phyloP scores from a whole-genome alignment of 768 basidiomycete species.

The Trametes maxima region DNA sequence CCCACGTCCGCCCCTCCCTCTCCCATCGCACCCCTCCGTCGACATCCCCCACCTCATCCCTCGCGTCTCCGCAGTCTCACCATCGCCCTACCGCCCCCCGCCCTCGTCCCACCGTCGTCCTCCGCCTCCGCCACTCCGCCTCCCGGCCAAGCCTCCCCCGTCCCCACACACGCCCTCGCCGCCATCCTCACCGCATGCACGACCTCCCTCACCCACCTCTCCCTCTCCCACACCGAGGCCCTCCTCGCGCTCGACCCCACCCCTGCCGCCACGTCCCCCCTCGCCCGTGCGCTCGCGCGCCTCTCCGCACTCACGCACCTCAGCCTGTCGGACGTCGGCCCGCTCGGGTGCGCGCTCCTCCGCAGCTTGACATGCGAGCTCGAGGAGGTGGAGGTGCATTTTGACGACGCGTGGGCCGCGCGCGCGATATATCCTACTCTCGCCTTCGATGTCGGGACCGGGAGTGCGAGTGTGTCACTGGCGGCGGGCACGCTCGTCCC shows the following conservation, averaged over 20 bases:
- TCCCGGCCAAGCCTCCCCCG: not conserved
- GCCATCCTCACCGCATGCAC: not conserved
- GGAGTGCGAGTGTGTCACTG: not conserved
- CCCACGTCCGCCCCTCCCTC: not conserved
- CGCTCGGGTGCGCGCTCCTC: constrained; percentile 6
- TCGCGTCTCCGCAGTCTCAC: not conserved
- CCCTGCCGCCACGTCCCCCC: not conserved
- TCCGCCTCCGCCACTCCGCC: constrained; percentile 2
- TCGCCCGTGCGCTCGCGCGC: not conserved
- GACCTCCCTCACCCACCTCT: constrained; percentile 11
- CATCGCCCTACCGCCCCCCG: constrained; percentile 8
- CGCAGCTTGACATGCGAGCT: not conserved
- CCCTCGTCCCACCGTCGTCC: not conserved
- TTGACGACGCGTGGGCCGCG: constrained; percentile 15
- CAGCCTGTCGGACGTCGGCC: constrained; percentile 2
- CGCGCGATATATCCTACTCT: not conserved
- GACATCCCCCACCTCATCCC: not conserved
- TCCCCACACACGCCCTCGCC: constrained; percentile 6
- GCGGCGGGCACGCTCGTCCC: constrained; percentile 2
- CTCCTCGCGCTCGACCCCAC: constrained; percentile 9
- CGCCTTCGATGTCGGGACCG: not conserved
- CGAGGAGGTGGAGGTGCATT: constrained; percentile 8
- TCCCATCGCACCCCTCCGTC: not conserved
- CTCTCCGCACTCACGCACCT: constrained; percentile 4
- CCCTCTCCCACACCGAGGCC: constrained; percentile 5